A percentile compares a stretch with the other conserved stretches of the same genome.
Conservation (phyloP, 108 stramenopile genomes). For the Skeletonema menzelii region DNA sequence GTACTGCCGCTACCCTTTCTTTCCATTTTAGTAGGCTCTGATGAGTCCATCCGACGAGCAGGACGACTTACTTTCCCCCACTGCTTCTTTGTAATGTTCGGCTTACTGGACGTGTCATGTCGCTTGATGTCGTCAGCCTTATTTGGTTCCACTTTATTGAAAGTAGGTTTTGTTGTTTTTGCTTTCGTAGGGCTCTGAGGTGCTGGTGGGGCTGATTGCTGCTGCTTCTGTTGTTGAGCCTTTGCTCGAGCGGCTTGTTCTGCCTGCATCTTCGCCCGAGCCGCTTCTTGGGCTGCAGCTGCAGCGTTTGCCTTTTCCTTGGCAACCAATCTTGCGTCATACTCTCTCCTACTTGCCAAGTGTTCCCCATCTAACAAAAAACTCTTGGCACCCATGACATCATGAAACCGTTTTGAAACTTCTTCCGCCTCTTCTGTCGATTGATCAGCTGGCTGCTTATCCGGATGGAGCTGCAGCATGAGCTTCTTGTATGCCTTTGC, state of each 20-base stretch:
- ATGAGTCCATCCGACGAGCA: neutral
- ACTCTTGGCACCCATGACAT: constrained; percentile 42
- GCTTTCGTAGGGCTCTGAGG: neutral
- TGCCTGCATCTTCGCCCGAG: neutral
- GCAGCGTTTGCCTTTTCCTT: neutral
- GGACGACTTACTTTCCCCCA: constrained; percentile 19
- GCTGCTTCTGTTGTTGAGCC: neutral
- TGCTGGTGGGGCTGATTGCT: neutral
- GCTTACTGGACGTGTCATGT: neutral
- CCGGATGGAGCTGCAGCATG: constrained; percentile 78
- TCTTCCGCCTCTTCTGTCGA: constrained; percentile 37
- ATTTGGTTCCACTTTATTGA: neutral
- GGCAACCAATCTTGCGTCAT: constrained; percentile 40
- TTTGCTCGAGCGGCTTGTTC: neutral
- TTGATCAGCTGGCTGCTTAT: constrained; percentile 63
- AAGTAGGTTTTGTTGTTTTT: neutral
- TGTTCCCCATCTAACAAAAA: constrained; percentile 44
- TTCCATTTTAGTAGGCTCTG: neutral
- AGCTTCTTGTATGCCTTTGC: constrained; percentile 84
- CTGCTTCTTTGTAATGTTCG: constrained; percentile 8
- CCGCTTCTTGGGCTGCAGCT: neutral
- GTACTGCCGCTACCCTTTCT: constrained; percentile 18
- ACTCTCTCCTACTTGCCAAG: constrained; percentile 27
- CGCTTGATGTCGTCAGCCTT: neutral
- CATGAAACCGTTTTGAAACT: constrained; percentile 26